Evolutionary conservation across 2,329 filamentous ascomycete genomes (phyloP), one percentile per base, ranked within the genome.

Genomic region (Exophiala sideris): DNA sequence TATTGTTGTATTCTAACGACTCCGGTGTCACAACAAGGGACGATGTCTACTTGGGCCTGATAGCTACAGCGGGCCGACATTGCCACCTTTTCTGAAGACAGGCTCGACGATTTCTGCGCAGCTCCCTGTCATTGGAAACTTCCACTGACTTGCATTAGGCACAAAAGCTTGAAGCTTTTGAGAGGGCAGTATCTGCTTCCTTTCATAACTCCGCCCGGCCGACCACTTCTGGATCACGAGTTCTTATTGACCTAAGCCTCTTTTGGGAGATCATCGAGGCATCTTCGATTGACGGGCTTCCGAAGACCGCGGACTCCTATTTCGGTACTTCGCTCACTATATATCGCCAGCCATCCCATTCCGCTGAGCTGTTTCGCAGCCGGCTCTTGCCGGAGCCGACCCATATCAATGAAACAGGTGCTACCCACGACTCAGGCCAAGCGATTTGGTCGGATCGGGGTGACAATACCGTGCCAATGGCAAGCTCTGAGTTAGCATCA

Each of bases 241-340:
- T 75, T 6, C 64, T 75, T 1, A 76, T 77, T 35, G 74, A 78
- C 48, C 68, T 78, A 0, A 73, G 71, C 3, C 68, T 72, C 18
- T 77, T 78, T 60, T 78, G 75, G 71, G 74, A 77, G 53, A 75
- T 78, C 9, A 66, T 78, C 1, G 75, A 78, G 61, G 76, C 76
- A 48, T 72, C 73, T 1, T 73, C 71, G 7, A 71, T 71, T 9
- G 70, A 68, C 45, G 73, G 74, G 24, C 50, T 52, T 38, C 62
- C 66, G 1, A 63, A 67, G 34, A 69, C 68, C 6, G 67, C 68
- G 2, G 65, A 66, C 11, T 64, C 66, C 18, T 67, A 76, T n/a
- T 76, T 77, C 48, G 75, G 74, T 2, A 56, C 70, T 32, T 72
- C 72, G 0, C 59, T 77, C 2, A 70, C 68, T 40, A 63, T 64